A percentile compares a stretch with the other conserved stretches of the same genome.
These are phyloP conservation scores for Hanseniaspora thailandica DNA, from an alignment of 805 yeast genomes.

Conservation along the genomic window DNA sequence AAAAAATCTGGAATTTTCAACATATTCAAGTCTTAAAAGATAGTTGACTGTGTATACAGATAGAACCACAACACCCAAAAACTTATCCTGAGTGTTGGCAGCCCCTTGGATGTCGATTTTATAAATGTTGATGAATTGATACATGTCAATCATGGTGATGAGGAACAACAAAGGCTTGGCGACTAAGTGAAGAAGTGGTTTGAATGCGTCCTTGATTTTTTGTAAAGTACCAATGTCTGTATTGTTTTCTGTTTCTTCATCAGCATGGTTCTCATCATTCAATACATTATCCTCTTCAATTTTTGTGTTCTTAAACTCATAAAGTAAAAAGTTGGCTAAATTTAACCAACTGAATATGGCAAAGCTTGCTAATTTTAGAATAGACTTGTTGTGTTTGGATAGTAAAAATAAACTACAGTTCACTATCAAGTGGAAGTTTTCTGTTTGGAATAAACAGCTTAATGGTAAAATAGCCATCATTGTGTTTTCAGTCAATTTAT, in stretches of 20 bases:
- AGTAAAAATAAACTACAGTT: constrained; percentile 14
- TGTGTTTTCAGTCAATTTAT: background rate
- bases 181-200: constrained; percentile 4
- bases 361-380: constrained; percentile 18
- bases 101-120: background rate
- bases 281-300: background rate
- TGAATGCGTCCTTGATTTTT: constrained; percentile 6
- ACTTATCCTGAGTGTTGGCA: background rate
- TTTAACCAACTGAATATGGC: constrained; percentile 16
- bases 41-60: background rate
- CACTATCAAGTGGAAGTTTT: constrained; percentile 18
- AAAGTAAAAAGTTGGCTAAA: constrained; percentile 11
- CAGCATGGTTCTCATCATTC: background rate
- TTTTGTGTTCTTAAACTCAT: background rate
- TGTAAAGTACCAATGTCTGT: background rate
- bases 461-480: constrained; percentile 16
- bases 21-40: constrained; percentile 7
- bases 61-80: background rate
- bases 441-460: constrained; percentile 16
- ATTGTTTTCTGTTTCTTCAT: background rate
- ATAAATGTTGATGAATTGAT: background rate
- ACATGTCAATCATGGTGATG: constrained; percentile 4
- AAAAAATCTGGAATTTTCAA: constrained; percentile 4
- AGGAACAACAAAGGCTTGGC: constrained; percentile 1
- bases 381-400: constrained; percentile 2